Conservation (phyloP, 139 green algal genomes). For the Tetradesmus lagerheimii region DNA sequence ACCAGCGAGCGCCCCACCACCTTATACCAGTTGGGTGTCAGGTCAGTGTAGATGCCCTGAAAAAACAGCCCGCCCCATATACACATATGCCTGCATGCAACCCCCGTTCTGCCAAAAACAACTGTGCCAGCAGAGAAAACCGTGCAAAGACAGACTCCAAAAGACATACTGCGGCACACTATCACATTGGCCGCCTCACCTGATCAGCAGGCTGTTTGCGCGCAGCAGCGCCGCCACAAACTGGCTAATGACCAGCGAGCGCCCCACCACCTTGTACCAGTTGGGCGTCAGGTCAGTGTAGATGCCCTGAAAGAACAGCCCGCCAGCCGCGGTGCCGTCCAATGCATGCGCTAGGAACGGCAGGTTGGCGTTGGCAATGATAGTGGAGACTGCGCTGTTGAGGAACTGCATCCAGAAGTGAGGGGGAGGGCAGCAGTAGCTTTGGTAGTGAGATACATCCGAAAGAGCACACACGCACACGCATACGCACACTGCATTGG, state of each 20-base stretch:
- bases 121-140: too few species aligned
- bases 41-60: constrained; percentile 59
- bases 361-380: constrained; percentile 71
- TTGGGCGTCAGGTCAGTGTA: constrained; percentile 64
- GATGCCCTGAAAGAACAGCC: constrained; percentile 52
- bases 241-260: constrained; percentile 56
- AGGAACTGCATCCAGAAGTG: constrained; percentile 28
- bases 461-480: constrained; percentile 36
- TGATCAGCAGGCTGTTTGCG: not conserved
- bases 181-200: not conserved
- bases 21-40: constrained; percentile 64
- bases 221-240: constrained; percentile 44
- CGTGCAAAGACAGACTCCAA: too few species aligned
- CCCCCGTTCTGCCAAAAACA: too few species aligned
- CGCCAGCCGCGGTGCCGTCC: constrained; percentile 4
- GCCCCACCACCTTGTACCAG: constrained; percentile 64
- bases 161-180: too few species aligned
- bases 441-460: not conserved
- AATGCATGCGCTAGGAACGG: constrained; percentile 44
- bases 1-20: constrained; percentile 56
- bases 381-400: constrained; percentile 62
- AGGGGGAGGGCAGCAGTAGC: not conserved
- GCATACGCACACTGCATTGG: too few species aligned
- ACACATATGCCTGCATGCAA: too few species aligned
- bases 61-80: constrained; percentile 35